Base-by-base conservation (phyloP, 2,329 filamentous ascomycete species). In the Fusarium metavorans region DNA sequence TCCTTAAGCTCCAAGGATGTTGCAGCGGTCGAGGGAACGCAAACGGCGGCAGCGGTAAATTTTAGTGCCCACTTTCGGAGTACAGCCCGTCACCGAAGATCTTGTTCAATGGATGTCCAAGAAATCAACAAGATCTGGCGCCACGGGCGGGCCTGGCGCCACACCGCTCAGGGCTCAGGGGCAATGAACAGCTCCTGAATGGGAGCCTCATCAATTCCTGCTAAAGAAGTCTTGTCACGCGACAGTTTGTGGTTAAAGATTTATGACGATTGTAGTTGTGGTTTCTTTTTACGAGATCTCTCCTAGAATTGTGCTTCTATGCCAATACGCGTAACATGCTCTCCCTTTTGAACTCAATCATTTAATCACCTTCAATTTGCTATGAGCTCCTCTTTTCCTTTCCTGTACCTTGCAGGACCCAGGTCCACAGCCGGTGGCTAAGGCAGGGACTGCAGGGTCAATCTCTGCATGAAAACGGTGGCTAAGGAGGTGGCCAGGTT, bases 131-230 rank as follows among this genome's bases (percentile, higher is more conserved):
- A 25, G 56, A 73, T 73, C 68, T 65, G n/a, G 18, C 64, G 57
- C 72, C 37, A 68, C 60, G 66, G 30, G 65, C 54, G 67, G 69
- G 69, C 57, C 71, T 58, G 41, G 66, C 64, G 76, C 76, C 74
- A 77, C 76, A 75, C 71, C 68, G 64, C 61, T 78, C 74, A 76
- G 74, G 74, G 76, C 75, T 68, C 61, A 20, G 54, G 57, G 54
- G 20, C 32, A 69, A 71, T 32, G 48, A 32, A 52, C 25, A 52
- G 58, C 62, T 58, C 54, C 25, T 64, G 20, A 48, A 23, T 41
- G 18, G 39, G 25, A 64, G 67, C 48, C 67, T 72, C 70, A 57
- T 72, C 70, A 57, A 16, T 58, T 39, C 27, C 43, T 52, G 23
- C n/a, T 32, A 8, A 52, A 20, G 48, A 61, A 27, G 23, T 23